Evolutionary conservation across 2,329 filamentous ascomycete genomes (phyloP).

Genomic region (Trichoderma aggressivum): DNA sequence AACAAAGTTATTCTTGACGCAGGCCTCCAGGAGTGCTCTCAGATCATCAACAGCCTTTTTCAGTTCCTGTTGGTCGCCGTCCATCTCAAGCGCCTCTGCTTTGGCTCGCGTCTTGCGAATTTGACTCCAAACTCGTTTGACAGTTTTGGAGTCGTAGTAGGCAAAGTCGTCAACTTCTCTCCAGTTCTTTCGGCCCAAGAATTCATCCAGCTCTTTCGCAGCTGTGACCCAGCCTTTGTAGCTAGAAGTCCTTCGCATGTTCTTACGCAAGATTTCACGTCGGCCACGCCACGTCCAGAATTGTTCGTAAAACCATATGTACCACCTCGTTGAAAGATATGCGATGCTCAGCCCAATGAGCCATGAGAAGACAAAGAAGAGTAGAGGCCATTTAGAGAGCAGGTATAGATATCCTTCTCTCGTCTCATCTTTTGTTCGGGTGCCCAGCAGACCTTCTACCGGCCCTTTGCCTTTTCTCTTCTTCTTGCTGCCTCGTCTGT

Average conservation of each 20-base stretch:
- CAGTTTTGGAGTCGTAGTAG: conserved; percentile 85
- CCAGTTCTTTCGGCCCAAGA: conserved; percentile 78
- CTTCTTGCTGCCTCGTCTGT: conserved; percentile 38
- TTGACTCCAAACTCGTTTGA: conserved; percentile 73
- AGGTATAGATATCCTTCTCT: conserved; percentile 89
- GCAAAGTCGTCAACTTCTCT: conserved; percentile 73
- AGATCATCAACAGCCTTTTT: conserved; percentile 68
- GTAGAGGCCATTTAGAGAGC: conserved; percentile 86
- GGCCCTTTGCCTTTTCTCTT: conserved; percentile 38
- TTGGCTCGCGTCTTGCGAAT: conserved; percentile 61
- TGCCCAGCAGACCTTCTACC: conserved; percentile 43
- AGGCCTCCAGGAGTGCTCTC: conserved; percentile 75
- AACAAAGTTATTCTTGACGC: conserved; percentile 96
- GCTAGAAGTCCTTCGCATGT: conserved; percentile 66
- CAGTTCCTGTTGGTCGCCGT: conserved; percentile 36
- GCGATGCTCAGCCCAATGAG: conserved; percentile 65
- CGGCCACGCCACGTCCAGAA: conserved; percentile 84
- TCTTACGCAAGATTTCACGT: conserved; percentile 66
- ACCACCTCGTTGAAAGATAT: conserved; percentile 79
- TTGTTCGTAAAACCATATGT: conserved; percentile 91
- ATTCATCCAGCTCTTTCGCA: conserved; percentile 74
- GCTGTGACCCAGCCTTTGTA: conserved; percentile 82
- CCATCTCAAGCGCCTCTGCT: conserved; percentile 52
- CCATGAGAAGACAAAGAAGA: conserved; percentile 78
- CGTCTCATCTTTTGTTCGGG: conserved; percentile 81